phyloP scores from a whole-genome alignment of 352 stramenopile genomes.

The Thalassiosira hispida region DNA sequence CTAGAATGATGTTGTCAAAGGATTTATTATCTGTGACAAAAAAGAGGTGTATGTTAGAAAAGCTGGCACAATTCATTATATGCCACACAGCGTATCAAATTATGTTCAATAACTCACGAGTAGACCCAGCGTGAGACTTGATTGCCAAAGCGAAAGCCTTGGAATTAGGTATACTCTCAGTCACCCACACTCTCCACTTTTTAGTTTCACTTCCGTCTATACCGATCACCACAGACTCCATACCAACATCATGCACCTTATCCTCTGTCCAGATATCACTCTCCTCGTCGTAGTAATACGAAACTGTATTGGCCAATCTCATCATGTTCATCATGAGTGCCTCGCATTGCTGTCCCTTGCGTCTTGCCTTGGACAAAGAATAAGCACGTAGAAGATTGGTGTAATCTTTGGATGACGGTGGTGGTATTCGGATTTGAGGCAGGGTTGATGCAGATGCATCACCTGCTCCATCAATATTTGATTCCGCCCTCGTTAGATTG shows the following conservation, averaged over 20 bases:
- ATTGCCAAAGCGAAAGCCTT: slow-evolving; percentile 60
- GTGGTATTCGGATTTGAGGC: slow-evolving; percentile 32
- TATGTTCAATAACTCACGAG: slow-evolving; percentile 39
- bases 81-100: too few species aligned
- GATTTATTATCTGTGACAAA: slow-evolving; percentile 43
- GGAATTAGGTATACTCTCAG: slow-evolving; percentile 51
- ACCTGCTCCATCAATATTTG: background rate
- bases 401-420: slow-evolving; percentile 50
- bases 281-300: slow-evolving; percentile 25
- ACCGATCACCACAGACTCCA: slow-evolving; percentile 16
- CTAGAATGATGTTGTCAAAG: slow-evolving; percentile 38
- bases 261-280: slow-evolving; percentile 8
- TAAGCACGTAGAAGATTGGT: slow-evolving; percentile 53
- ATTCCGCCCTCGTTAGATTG: slow-evolving; percentile 8
- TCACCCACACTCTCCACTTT: slow-evolving; percentile 34
- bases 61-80: background rate
- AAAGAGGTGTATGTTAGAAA: background rate
- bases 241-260: slow-evolving; percentile 28
- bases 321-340: slow-evolving; percentile 44
- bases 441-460: background rate
- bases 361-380: slow-evolving; percentile 46
- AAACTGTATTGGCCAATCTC: slow-evolving; percentile 38
- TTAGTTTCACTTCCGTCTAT: slow-evolving; percentile 5
- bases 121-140: slow-evolving; percentile 61
- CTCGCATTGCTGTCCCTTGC: slow-evolving; percentile 52